These are phyloP conservation scores for Sugiyamaella castrensis DNA, from an alignment of 1,139 yeast species.

Conservation along the genomic window DNA sequence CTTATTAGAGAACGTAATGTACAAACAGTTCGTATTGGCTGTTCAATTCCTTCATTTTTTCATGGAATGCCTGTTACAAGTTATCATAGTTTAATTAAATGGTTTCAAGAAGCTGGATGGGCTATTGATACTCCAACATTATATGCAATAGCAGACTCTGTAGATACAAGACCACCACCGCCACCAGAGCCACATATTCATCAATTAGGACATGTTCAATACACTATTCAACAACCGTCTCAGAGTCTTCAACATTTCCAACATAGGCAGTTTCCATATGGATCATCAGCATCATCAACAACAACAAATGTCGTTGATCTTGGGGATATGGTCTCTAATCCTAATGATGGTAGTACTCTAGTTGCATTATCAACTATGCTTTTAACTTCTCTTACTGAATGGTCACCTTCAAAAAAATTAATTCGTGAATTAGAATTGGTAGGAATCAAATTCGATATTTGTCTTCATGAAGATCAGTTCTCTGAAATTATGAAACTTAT, in stretches of 20 bases:
- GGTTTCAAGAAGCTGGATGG: conserved; percentile 36
- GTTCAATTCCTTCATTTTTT: conserved; percentile 51
- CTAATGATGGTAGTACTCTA: conserved; percentile 6
- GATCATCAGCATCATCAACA: background rate
- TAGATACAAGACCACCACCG: background rate
- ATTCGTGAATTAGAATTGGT: conserved; percentile 58
- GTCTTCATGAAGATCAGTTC: conserved; percentile 35
- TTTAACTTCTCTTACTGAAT: conserved; percentile 31
- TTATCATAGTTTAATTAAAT: conserved; percentile 22
- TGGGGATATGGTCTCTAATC: background rate
- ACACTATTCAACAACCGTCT: no score
- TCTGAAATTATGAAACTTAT: conserved; percentile 32
- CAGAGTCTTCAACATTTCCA: no score
- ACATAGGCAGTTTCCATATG: background rate
- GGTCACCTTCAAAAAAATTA: conserved; percentile 57
- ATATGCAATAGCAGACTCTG: conserved; percentile 20
- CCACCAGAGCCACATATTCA: background rate
- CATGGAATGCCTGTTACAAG: conserved; percentile 39
- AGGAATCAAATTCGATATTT: conserved; percentile 57
- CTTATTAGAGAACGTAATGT: conserved; percentile 48
- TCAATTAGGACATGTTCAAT: no score
- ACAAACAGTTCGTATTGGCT: conserved; percentile 46
- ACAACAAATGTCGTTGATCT: background rate
- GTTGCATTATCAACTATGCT: conserved; percentile 25
- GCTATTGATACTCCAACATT: conserved; percentile 22